Percentiles rank a stretch among this genome's conserved stretches.
Evolutionary conservation across 2,329 filamentous ascomycete genomes (phyloP).

Genomic region (Cyanodermella asteris): DNA sequence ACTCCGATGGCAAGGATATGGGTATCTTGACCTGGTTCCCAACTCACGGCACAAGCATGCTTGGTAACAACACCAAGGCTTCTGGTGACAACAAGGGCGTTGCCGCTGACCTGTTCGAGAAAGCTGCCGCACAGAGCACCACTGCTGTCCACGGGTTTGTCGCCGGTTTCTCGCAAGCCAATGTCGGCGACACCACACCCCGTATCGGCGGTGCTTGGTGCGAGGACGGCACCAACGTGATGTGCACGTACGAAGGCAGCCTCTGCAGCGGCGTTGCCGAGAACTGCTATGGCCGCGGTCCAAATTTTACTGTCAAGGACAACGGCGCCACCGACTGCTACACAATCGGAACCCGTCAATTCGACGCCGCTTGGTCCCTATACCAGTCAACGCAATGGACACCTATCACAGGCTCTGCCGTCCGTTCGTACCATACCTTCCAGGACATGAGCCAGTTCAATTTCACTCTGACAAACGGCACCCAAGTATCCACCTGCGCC

Average conservation of each 20-base stretch:
- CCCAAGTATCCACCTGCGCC: slow-evolving; percentile 51
- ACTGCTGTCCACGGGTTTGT: slow-evolving; percentile 49
- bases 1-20: slow-evolving; percentile 48
- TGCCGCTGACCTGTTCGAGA: slow-evolving; percentile 66
- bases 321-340: slow-evolving; percentile 26
- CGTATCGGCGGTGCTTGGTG: slow-evolving; percentile 78
- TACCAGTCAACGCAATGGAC: slow-evolving; percentile 32
- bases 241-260: slow-evolving; percentile 60
- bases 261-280: slow-evolving; percentile 39
- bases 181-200: slow-evolving; percentile 74
- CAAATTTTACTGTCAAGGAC: slow-evolving; percentile 21
- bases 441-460: slow-evolving; percentile 57
- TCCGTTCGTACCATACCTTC: slow-evolving; percentile 71
- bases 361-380: slow-evolving; percentile 22
- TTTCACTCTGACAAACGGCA: slow-evolving; percentile 54
- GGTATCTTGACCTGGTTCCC: slow-evolving; percentile 81
- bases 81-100: slow-evolving; percentile 96
- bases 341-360: slow-evolving; percentile 25
- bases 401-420: slow-evolving; percentile 38
- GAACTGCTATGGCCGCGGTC: slow-evolving; percentile 23
- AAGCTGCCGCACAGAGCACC: slow-evolving; percentile 33
- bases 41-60: slow-evolving; percentile 75
- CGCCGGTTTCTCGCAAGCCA: slow-evolving; percentile 80
- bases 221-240: slow-evolving; percentile 53
- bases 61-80: slow-evolving; percentile 76